Evolutionary conservation across 73 alveolate genomes (phyloP).

Genomic region (Tetrahymena borealis): DNA sequence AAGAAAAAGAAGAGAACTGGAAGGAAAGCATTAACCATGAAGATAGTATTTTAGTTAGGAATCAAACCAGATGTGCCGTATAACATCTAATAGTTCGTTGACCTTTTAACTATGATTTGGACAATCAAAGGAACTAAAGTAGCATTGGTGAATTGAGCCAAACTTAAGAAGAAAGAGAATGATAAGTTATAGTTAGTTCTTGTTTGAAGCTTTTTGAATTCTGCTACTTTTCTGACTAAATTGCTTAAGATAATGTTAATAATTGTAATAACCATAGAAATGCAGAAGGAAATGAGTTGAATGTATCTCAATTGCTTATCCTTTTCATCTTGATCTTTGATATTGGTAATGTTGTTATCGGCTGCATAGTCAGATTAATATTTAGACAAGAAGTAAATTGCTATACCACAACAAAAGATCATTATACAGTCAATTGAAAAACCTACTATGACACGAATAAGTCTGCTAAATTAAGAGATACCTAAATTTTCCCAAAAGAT

Average conservation of each 20-base stretch:
- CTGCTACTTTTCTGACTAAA: not conserved
- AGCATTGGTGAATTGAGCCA: not conserved
- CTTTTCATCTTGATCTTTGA: not conserved
- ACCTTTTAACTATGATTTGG: not conserved
- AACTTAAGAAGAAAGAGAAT: not conserved
- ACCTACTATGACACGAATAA: not conserved
- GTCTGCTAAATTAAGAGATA: not conserved
- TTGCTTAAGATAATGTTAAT: not conserved
- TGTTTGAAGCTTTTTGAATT: not conserved
- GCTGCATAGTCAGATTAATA: not conserved
- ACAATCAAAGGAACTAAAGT: not conserved
- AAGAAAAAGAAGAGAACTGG: not conserved
- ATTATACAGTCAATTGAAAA: not conserved
- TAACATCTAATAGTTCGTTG: not conserved
- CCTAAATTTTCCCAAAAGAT: not conserved
- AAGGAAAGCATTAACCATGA: not conserved
- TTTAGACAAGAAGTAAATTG: not conserved
- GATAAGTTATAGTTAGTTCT: not conserved
- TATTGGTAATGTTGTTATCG: not conserved
- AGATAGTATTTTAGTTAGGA: not conserved
- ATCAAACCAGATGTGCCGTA: not conserved
- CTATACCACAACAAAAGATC: not conserved
- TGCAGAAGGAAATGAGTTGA: not conserved
- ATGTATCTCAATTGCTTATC: not conserved
- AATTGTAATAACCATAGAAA: not conserved